Evolutionary conservation across 2,329 filamentous ascomycete genomes (phyloP).

Genomic region (Setomelanomma holmii): DNA sequence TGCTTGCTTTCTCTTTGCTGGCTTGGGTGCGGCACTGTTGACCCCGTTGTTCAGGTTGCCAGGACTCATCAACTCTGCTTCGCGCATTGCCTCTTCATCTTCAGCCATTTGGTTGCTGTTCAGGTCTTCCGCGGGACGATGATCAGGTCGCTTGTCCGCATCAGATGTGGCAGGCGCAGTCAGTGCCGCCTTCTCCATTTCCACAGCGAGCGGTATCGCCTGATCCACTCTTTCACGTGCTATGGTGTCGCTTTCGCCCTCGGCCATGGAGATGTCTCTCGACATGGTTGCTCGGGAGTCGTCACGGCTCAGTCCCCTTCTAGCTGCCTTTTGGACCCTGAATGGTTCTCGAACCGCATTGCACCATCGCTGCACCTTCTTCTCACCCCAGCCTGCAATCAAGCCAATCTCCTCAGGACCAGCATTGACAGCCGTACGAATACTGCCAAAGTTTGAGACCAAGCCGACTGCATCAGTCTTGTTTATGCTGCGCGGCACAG

Average conservation of each 20-base stretch:
- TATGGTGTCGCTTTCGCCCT: conserved; percentile 30
- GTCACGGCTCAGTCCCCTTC: conserved; percentile 52
- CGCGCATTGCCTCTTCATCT: conserved; percentile 56
- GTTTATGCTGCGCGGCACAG: conserved; percentile 86
- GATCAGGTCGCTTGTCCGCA: conserved; percentile 46
- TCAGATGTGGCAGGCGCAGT: conserved; percentile 29
- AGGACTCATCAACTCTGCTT: too few relatives aligned
- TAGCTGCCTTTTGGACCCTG: conserved; percentile 74
- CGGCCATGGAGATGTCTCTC: conserved; percentile 34
- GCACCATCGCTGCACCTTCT: conserved; percentile 89
- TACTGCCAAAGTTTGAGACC: conserved; percentile 89
- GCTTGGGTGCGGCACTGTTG: conserved; percentile 10
- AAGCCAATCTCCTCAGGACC: conserved; percentile 82
- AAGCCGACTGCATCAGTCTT: conserved; percentile 92
- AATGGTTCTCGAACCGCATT: conserved; percentile 85
- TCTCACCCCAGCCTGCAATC: conserved; percentile 93
- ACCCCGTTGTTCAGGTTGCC: too few relatives aligned
- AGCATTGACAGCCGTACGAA: conserved; percentile 87
- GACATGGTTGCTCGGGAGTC: conserved; percentile 33
- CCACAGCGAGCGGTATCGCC: conserved; percentile 37
- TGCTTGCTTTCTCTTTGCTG: conserved; percentile 45
- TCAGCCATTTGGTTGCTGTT: conserved; percentile 38
- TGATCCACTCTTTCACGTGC: conserved; percentile 39
- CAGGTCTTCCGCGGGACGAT: conserved; percentile 42
- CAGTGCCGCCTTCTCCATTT: conserved; percentile 28